Conservation (phyloP, 1,139 yeast species). For the Taphrina pruni region DNA sequence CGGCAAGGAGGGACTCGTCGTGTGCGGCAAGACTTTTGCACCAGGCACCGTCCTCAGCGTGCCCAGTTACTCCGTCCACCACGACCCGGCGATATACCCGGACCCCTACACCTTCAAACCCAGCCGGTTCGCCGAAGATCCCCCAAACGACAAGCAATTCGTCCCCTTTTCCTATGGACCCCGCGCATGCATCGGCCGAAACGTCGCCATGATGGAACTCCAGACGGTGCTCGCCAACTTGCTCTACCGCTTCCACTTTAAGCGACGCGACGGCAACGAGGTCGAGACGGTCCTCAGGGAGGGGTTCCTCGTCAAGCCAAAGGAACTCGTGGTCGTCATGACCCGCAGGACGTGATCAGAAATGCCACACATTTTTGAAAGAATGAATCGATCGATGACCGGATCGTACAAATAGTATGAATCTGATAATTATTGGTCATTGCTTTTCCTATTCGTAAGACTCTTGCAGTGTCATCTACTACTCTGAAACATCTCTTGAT, state of each 20-base stretch:
- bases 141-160: constrained; percentile 33
- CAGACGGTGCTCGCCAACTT: constrained; percentile 31
- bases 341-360: constrained; percentile 5
- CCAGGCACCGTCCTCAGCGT: constrained; percentile 36
- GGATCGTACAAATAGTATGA: too few species aligned
- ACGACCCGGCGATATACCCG: constrained; percentile 60
- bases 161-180: constrained; percentile 38
- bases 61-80: constrained; percentile 60
- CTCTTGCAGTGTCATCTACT: too few species aligned
- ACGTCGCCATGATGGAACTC: constrained; percentile 40
- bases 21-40: constrained; percentile 27
- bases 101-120: constrained; percentile 63
- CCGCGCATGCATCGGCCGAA: constrained; percentile 39
- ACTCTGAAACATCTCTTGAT: too few species aligned
- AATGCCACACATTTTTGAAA: too few species aligned
- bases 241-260: constrained; percentile 33
- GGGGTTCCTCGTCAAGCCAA: constrained; percentile 36
- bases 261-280: constrained; percentile 16
- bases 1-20: constrained; percentile 12
- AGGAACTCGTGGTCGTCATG: constrained; percentile 31
- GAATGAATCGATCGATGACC: too few species aligned
- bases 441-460: too few species aligned
- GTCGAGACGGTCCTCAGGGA: constrained; percentile 30
- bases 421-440: too few species aligned
- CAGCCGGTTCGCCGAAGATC: constrained; percentile 61